Conservation (phyloP, 805 yeast species). For the Saccharomyces mikatae region DNA sequence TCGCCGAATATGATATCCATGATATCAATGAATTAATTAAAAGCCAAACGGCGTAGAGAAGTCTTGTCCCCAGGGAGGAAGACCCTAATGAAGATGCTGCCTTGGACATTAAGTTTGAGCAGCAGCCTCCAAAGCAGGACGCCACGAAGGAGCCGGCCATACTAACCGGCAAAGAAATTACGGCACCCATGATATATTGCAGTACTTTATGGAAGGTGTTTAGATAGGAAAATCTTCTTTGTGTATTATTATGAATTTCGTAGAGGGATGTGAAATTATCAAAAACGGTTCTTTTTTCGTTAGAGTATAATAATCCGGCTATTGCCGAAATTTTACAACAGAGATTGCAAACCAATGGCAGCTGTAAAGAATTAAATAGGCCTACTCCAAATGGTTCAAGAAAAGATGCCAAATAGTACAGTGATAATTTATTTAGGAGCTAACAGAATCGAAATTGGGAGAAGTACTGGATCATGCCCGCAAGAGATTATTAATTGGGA, state of each 20-base stretch:
- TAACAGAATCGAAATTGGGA: not conserved
- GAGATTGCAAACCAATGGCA: not conserved
- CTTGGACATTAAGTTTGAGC: conserved; percentile 56
- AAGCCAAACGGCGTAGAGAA: conserved; percentile 75
- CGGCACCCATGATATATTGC: conserved; percentile 46
- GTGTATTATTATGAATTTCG: not conserved
- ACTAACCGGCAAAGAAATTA: conserved; percentile 63
- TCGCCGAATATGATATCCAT: conserved; percentile 80
- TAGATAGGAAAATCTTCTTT: not conserved
- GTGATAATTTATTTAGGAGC: not conserved
- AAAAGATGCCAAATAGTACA: not conserved
- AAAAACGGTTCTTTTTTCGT: not conserved
- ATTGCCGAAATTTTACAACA: not conserved
- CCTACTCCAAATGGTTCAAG: not conserved
- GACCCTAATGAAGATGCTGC: conserved; percentile 47
- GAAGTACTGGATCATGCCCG: not conserved
- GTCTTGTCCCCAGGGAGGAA: conserved; percentile 75
- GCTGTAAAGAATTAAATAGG: not conserved
- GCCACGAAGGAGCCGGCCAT: conserved; percentile 55
- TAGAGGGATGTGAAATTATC: not conserved
- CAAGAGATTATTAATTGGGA: not conserved
- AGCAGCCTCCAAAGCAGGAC: conserved; percentile 75
- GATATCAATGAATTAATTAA: conserved; percentile 73
- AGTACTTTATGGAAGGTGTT: not conserved
- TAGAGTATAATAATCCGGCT: not conserved